phyloP scores from a whole-genome alignment of 352 stramenopile genomes.

The Chrysophaeum taylorii region DNA sequence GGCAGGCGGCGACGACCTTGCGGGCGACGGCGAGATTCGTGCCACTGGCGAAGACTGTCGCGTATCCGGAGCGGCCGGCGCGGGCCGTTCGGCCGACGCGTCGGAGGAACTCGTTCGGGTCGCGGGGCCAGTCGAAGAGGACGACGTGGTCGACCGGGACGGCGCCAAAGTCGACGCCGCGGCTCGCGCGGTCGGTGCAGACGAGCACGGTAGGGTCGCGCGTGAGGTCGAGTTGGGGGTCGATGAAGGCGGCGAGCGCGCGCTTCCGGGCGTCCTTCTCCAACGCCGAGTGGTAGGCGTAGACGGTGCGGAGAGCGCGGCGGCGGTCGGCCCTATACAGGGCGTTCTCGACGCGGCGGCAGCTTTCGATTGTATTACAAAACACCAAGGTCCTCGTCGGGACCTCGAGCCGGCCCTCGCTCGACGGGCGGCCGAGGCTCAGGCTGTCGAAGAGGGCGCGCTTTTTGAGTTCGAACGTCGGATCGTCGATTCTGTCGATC shows the following conservation, averaged over 20 bases:
- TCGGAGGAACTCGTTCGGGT: constrained; percentile 62
- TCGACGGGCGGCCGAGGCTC: constrained; percentile 19
- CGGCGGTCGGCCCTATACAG: constrained; percentile 50
- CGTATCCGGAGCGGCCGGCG: constrained; percentile 45
- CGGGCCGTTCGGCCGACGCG: constrained; percentile 56
- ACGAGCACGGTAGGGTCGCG: constrained; percentile 42
- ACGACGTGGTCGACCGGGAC: constrained; percentile 54
- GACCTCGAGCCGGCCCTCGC: constrained; percentile 33
- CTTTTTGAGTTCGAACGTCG: constrained; percentile 26
- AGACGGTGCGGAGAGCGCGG: constrained; percentile 40
- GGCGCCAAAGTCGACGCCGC: constrained; percentile 64
- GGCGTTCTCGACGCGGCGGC: constrained; percentile 59
- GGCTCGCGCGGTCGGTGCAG: constrained; percentile 58
- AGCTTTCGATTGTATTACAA: constrained; percentile 69
- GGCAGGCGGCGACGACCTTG: constrained; percentile 6
- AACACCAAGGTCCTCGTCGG: constrained; percentile 59
- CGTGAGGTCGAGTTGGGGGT: constrained; percentile 30
- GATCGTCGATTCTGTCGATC: too few species aligned
- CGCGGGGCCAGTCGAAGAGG: constrained; percentile 66
- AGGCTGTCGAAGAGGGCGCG: constrained; percentile 29
- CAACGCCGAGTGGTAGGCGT: constrained; percentile 61
- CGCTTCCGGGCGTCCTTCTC: constrained; percentile 37
- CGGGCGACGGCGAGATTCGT: constrained; percentile 53
- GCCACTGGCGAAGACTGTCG: constrained; percentile 57
- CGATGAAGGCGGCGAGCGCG: constrained; percentile 41